Base-by-base conservation (phyloP, 2,329 filamentous ascomycete species). In the Hymenoscyphus fructigenus region DNA sequence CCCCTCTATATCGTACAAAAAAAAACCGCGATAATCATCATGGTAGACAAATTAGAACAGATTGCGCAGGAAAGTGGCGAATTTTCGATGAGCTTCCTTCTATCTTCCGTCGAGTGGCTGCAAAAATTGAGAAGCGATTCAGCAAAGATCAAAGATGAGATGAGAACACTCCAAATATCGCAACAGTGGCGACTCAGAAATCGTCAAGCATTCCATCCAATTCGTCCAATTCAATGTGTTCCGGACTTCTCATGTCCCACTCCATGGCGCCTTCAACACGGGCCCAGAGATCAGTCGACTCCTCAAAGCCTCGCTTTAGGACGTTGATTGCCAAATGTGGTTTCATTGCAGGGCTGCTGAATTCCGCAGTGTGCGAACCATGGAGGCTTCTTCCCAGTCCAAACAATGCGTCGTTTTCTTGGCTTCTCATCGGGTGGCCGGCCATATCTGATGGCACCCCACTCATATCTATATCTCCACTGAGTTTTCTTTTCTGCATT, bases 151-250 rank as follows among this genome's bases (percentile, higher is more conserved):
- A 34, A 53, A 62, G 61, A 61, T 29, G 57, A 62, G 59, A 66
- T 59, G 58, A 59, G 47, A 61, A 6, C 14, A 57, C 62, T 61
- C 59, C 63, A 10, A 29, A 53, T 59, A 67, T 59, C 58, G 50
- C 62, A 65, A 58, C 47, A 60, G 7, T 56, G 34, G n/a, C 17
- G 23, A 14, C n/a, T 69, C 59, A 70, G 53, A 75, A 92, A 70
- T 86, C 88, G 75, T 91, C 89, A 73, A 97, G 86, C 76, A 97
- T 85, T 72, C 91, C 88, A 75, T 98, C 94, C 28, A 98, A 87
- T 81, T 99, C 95, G 57, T 97, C 92, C 59, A 98, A 86, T 76
- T 96, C 93, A 71, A 98, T 89, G 69, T 88, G 91, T 80, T 98
- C 95, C 1, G 93, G 93, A 75, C 88, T 92, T 75, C 84, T 83